Evolutionary conservation across 805 yeast genomes (phyloP).

Genomic region (Wickerhamomyces ciferrii): DNA sequence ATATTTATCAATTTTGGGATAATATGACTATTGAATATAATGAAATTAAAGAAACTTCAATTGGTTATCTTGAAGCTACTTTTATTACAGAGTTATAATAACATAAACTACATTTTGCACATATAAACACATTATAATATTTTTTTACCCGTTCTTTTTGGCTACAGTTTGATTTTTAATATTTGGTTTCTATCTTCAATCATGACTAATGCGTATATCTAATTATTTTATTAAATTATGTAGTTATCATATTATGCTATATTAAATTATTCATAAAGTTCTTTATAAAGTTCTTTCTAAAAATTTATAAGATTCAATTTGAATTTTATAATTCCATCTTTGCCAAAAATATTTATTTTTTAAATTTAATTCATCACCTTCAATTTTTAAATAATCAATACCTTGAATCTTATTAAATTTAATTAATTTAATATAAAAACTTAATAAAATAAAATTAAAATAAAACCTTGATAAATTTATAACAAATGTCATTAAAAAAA

Average conservation of each 20-base stretch:
- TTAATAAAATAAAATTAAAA: constrained; percentile 51
- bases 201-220: background rate
- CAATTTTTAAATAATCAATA: constrained; percentile 20
- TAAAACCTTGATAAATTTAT: constrained; percentile 49
- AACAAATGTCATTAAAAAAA: constrained; percentile 42
- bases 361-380: constrained; percentile 30
- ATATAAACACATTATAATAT: background rate
- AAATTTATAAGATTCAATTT: constrained; percentile 25
- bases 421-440: constrained; percentile 55
- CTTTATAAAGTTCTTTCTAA: constrained; percentile 1
- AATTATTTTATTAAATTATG: too few species aligned
- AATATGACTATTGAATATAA: constrained; percentile 43
- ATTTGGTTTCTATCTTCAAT: background rate
- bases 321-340: constrained; percentile 24
- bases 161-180: background rate
- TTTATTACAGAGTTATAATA: constrained; percentile 45
- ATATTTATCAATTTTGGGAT: constrained; percentile 86
- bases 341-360: constrained; percentile 25
- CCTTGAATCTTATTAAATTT: constrained; percentile 38
- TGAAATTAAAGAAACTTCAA: constrained; percentile 48
- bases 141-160: background rate
- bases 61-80: constrained; percentile 75
- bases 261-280: background rate
- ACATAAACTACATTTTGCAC: background rate
- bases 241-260: too few species aligned